phyloP scores from a whole-genome alignment of 202 grass and related monocot genomes.

The Digitaria exilis region DNA sequence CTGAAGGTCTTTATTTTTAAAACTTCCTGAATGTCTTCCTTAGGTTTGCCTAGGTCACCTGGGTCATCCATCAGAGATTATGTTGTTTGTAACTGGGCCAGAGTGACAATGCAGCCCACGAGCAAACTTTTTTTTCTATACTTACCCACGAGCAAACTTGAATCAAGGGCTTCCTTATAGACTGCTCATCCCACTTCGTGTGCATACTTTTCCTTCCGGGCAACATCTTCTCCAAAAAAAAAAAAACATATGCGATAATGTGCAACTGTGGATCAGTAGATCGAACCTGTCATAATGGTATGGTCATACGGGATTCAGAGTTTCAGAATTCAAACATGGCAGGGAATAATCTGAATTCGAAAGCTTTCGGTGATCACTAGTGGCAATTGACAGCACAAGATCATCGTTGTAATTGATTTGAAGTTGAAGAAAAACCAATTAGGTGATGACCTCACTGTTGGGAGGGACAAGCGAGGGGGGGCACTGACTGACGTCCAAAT shows the following conservation, averaged over 20 bases:
- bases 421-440: neutral
- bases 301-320: too few species aligned
- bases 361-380: too few species aligned
- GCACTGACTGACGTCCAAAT: constrained; percentile 9
- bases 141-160: neutral
- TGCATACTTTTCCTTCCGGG: neutral
- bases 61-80: neutral
- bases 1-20: neutral
- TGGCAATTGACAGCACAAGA: neutral
- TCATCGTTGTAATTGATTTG: neutral
- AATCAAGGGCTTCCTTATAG: neutral
- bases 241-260: neutral
- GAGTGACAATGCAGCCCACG: neutral
- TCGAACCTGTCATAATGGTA: too few species aligned
- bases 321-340: too few species aligned
- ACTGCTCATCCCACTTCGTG: neutral
- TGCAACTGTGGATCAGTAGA: neutral
- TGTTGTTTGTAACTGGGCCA: neutral
- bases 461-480: neutral
- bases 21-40: too few species aligned
- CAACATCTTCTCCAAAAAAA: neutral
- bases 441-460: neutral
- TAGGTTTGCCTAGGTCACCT: too few species aligned
- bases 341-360: too few species aligned
- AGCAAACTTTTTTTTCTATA: too few species aligned